Percentiles rank a stretch among this genome's conserved stretches.
phyloP scores from a whole-genome alignment of 208 protist genomes.

The Wallacemonas sp. region DNA sequence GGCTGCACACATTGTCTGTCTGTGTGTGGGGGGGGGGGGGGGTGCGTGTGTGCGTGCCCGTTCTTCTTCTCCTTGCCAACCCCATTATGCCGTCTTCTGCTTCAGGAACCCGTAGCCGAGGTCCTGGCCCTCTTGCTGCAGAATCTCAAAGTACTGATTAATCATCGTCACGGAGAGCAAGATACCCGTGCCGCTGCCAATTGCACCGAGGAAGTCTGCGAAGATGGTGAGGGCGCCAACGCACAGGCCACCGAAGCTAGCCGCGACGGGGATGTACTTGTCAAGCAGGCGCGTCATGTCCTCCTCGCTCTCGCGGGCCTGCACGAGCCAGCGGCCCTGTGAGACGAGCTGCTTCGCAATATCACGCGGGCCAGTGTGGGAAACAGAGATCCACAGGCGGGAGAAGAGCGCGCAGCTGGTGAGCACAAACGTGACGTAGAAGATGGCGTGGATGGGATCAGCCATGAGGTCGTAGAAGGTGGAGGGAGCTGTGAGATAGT shows the following conservation, averaged over 20 bases:
- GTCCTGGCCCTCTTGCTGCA: conserved; percentile 97
- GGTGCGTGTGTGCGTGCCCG: background rate
- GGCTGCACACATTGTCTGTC: too few relatives aligned
- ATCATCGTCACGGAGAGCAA: conserved; percentile 99
- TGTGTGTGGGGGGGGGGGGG: too few relatives aligned
- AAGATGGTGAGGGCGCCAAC: conserved; percentile 99
- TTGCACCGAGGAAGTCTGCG: conserved; percentile 98
- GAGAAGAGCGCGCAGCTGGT: conserved; percentile 98
- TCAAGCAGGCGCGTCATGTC: conserved; percentile 88
- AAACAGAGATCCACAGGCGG: conserved; percentile 98
- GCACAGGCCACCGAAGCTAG: conserved; percentile 99
- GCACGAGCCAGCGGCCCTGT: conserved; percentile 95
- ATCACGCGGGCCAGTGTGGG: conserved; percentile 95
- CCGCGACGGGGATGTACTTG: conserved; percentile 99
- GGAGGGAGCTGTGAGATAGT: conserved; percentile 98
- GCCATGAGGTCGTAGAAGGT: conserved; percentile 93
- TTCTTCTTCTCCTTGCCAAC: conserved; percentile 8
- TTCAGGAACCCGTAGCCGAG: conserved; percentile 82
- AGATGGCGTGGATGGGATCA: conserved; percentile 98
- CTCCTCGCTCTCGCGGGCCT: conserved; percentile 88
- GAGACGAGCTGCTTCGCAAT: conserved; percentile 97
- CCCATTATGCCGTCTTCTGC: conserved; percentile 69
- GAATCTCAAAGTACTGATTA: conserved; percentile 99
- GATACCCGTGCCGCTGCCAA: conserved; percentile 99
- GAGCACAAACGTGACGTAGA: conserved; percentile 99